phyloP scores from a whole-genome alignment of 345 rosid genomes.

The Salix caprea region DNA sequence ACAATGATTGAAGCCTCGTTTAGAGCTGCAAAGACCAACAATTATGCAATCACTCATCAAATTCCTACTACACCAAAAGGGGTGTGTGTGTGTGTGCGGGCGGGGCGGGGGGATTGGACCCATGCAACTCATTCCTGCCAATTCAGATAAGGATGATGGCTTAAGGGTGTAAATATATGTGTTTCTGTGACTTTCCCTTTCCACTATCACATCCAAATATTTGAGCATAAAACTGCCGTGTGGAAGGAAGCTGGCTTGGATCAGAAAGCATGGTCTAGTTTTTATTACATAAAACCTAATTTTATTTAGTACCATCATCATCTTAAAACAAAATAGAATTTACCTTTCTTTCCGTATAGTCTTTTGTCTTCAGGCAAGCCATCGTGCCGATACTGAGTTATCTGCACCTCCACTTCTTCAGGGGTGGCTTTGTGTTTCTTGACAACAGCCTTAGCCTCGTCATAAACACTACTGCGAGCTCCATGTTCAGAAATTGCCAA shows the following conservation, averaged over 20 bases:
- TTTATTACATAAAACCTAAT: not conserved
- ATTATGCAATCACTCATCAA: not conserved
- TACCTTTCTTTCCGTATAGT: constrained; percentile 81
- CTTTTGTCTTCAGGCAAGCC: constrained; percentile 76
- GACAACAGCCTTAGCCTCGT: constrained; percentile 88
- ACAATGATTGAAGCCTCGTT: constrained; percentile 87
- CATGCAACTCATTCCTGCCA: not conserved
- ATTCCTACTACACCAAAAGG: not conserved
- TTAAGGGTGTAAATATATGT: not conserved
- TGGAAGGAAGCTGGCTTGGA: too few relatives aligned
- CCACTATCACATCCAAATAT: not conserved
- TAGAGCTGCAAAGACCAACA: constrained; percentile 51
- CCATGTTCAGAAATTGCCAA: constrained; percentile 95
- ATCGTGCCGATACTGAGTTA: constrained; percentile 62
- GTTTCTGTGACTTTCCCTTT: not conserved
- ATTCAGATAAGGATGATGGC: not conserved
- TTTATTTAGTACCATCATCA: not conserved
- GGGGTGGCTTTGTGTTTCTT: constrained; percentile 87
- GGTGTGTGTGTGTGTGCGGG: too few relatives aligned
- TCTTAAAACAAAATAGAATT: not conserved
- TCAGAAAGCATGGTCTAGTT: too few relatives aligned
- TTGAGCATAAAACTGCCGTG: not conserved
- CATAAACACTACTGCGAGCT: constrained; percentile 91
- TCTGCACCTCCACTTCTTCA: constrained; percentile 79
- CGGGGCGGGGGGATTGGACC: too few relatives aligned